Percentiles rank a stretch among this genome's conserved stretches.
These are phyloP conservation scores for Jasminum sambac DNA, from an alignment of 257 asterid species.

Conservation along the genomic window DNA sequence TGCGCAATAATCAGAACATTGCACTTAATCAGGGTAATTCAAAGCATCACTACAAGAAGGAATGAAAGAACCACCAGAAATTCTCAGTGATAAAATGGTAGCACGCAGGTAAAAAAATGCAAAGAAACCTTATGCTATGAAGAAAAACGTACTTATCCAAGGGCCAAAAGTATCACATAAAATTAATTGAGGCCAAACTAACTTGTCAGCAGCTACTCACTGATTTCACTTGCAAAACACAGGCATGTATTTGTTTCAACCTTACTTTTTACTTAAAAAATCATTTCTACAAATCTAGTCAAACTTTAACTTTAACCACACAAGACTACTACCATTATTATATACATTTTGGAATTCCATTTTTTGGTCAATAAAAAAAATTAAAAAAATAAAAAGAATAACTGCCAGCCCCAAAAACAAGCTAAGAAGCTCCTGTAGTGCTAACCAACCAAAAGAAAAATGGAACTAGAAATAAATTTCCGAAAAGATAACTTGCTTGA, in stretches of 20 bases:
- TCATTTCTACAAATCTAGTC: too few relatives aligned
- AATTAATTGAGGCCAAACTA: background rate
- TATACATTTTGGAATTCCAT: too few relatives aligned
- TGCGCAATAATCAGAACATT: background rate
- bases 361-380: too few relatives aligned
- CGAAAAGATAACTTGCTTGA: background rate
- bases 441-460: background rate
- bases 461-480: background rate
- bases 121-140: background rate
- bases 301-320: too few relatives aligned
- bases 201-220: background rate
- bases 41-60: background rate
- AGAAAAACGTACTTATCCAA: background rate
- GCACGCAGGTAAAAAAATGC: background rate
- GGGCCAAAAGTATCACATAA: background rate
- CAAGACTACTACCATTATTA: too few relatives aligned
- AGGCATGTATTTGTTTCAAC: too few relatives aligned
- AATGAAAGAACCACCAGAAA: slow-evolving; percentile 5
- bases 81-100: slow-evolving; percentile 11
- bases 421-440: background rate
- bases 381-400: too few relatives aligned
- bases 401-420: too few relatives aligned
- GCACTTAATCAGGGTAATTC: slow-evolving; percentile 10
- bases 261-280: too few relatives aligned
- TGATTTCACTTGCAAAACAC: background rate